Evolutionary conservation across 345 rosid species (phyloP).

Genomic region (Arabis hirsuta): DNA sequence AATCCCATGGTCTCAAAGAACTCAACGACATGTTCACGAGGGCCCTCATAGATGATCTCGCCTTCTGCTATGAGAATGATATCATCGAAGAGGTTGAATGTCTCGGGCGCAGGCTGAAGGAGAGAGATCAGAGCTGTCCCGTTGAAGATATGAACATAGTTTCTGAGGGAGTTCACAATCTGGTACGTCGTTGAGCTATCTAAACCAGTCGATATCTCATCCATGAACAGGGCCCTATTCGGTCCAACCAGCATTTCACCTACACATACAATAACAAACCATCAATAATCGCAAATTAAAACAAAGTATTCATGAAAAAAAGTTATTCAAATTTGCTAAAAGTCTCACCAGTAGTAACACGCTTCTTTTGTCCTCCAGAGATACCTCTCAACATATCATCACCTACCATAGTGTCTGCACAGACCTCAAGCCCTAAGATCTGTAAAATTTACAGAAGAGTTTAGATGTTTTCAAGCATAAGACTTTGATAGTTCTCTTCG

Average conservation of each 20-base stretch:
- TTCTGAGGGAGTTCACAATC: constrained; percentile 67
- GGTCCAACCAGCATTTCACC: constrained; percentile 86
- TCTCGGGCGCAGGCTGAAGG: constrained; percentile 91
- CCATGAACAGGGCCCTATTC: constrained; percentile 75
- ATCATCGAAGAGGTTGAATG: constrained; percentile 76
- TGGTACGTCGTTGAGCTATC: constrained; percentile 84
- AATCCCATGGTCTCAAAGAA: constrained; percentile 76
- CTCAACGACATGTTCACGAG: constrained; percentile 62
- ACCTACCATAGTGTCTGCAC: constrained; percentile 76
- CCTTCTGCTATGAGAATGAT: constrained; percentile 76
- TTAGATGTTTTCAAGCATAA: constrained; percentile 16
- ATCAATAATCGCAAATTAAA: not conserved
- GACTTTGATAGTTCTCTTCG: not conserved
- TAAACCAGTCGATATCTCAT: constrained; percentile 80
- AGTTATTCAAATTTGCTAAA: not conserved
- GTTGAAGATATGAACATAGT: constrained; percentile 57
- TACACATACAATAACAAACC: constrained; percentile 27
- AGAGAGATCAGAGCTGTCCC: constrained; percentile 79
- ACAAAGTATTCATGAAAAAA: not conserved
- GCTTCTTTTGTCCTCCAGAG: constrained; percentile 77
- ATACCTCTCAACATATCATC: constrained; percentile 73
- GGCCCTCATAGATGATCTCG: constrained; percentile 75
- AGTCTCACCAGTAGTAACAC: constrained; percentile 70
- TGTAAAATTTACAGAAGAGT: constrained; percentile 31
- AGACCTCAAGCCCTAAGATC: constrained; percentile 70